phyloP scores from a whole-genome alignment of 208 protist genomes.

The Trypanosoma rangeli region DNA sequence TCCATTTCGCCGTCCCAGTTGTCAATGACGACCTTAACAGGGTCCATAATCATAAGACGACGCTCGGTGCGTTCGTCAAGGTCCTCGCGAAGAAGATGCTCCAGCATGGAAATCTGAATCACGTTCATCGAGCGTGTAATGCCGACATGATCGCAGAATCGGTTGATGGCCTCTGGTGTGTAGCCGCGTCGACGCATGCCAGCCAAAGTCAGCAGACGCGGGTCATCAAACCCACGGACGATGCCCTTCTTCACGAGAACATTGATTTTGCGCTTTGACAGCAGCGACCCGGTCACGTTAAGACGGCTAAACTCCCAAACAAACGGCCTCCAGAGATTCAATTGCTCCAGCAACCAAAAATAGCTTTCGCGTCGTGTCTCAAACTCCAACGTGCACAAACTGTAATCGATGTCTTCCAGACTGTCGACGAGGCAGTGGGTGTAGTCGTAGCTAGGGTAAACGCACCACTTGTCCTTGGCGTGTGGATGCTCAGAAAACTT shows the following conservation, averaged over 20 bases:
- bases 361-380: constrained; percentile 97
- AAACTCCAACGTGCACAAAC: constrained; percentile 99
- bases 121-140: constrained; percentile 92
- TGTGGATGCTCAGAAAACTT: constrained; percentile 96
- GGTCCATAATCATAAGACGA: constrained; percentile 93
- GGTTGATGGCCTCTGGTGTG: constrained; percentile 96
- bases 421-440: constrained; percentile 99
- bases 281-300: constrained; percentile 97
- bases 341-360: constrained; percentile 94
- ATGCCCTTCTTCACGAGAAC: constrained; percentile 94
- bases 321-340: constrained; percentile 91
- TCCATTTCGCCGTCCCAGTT: constrained; percentile 90
- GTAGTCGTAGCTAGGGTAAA: constrained; percentile 99
- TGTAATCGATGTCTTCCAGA: constrained; percentile 99
- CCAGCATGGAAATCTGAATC: constrained; percentile 94
- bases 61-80: constrained; percentile 91
- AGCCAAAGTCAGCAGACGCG: constrained; percentile 95
- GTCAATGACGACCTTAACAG: constrained; percentile 95
- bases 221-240: constrained; percentile 98
- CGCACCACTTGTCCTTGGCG: constrained; percentile 96
- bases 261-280: constrained; percentile 98
- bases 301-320: constrained; percentile 98
- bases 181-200: constrained; percentile 98
- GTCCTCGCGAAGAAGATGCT: constrained; percentile 94
- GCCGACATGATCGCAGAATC: constrained; percentile 96